Evolutionary conservation across 371 early-diverging fungal genomes (phyloP).

Genomic region (Mucor plumbeus): DNA sequence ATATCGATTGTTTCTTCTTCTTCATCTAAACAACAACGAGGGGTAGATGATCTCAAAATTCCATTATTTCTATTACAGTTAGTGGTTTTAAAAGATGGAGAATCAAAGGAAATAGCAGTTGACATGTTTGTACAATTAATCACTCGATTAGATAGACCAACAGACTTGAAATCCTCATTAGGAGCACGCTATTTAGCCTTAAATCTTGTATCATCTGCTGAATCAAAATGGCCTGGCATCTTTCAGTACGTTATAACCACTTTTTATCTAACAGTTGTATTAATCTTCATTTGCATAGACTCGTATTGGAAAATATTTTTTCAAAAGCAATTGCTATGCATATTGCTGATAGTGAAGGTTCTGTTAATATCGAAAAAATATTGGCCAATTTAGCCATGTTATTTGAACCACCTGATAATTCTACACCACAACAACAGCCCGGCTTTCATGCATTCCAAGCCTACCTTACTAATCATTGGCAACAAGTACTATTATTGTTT

Average conservation of each 20-base stretch:
- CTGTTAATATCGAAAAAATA: constrained; percentile 46
- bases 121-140: constrained; percentile 42
- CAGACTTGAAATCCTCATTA: constrained; percentile 11
- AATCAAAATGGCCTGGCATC: constrained; percentile 46
- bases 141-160: constrained; percentile 27
- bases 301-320: constrained; percentile 41
- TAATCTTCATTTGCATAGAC: constrained; percentile 7
- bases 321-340: constrained; percentile 51
- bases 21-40: constrained; percentile 6
- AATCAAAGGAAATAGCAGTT: constrained; percentile 24
- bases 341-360: constrained; percentile 43
- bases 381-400: constrained; percentile 43
- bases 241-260: constrained; percentile 34
- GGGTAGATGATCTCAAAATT: constrained; percentile 38
- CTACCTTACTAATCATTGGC: constrained; percentile 43
- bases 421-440: constrained; percentile 4
- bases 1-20: constrained; percentile 17
- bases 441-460: constrained; percentile 40
- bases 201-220: constrained; percentile 38
- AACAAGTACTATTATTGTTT: constrained; percentile 46
- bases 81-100: constrained; percentile 23
- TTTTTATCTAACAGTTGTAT: neutral
- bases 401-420: constrained; percentile 28
- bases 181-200: constrained; percentile 38
- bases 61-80: constrained; percentile 45